Evolutionary conservation across 129 eudicot species (phyloP).

Genomic region (Smallanthus sonchifolius): DNA sequence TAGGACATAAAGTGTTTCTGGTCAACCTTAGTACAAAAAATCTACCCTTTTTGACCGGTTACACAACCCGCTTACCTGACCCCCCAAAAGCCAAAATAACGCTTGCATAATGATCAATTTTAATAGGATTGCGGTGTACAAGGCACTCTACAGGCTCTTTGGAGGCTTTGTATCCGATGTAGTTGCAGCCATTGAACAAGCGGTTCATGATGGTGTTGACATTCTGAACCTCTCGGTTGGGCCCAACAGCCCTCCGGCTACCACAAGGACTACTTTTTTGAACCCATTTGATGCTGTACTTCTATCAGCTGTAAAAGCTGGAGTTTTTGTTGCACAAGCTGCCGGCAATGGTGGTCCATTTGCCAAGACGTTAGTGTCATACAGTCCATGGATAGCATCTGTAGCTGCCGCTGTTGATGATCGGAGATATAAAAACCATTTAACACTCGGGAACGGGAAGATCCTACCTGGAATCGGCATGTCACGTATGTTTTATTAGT

Average conservation of each 20-base stretch:
- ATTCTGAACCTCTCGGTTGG: conserved; percentile 91
- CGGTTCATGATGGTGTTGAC: conserved; percentile 98
- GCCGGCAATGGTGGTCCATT: conserved; percentile 99
- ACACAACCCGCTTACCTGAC: background rate
- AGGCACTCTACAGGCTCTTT: conserved; percentile 91
- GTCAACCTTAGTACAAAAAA: background rate
- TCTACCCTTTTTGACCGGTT: background rate
- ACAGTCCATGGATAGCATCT: conserved; percentile 95
- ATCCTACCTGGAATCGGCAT: conserved; percentile 79
- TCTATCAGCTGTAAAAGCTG: conserved; percentile 87
- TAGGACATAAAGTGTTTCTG: background rate
- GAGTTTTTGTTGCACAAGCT: conserved; percentile 96
- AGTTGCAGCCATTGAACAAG: conserved; percentile 95
- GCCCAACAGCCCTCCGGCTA: conserved; percentile 94
- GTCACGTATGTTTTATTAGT: conserved; percentile 64
- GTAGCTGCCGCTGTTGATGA: conserved; percentile 99
- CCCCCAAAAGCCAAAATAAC: background rate
- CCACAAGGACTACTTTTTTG: conserved; percentile 82
- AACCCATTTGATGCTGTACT: conserved; percentile 94
- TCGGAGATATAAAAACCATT: conserved; percentile 87
- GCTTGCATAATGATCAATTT: background rate
- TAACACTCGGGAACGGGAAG: conserved; percentile 77
- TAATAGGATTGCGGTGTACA: conserved; percentile 88
- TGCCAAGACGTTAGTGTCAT: conserved; percentile 78
- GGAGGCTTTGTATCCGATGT: conserved; percentile 97